phyloP scores from a whole-genome alignment of 495 filamentous ascomycete species.

The Penicillium cosmopolitanum region DNA sequence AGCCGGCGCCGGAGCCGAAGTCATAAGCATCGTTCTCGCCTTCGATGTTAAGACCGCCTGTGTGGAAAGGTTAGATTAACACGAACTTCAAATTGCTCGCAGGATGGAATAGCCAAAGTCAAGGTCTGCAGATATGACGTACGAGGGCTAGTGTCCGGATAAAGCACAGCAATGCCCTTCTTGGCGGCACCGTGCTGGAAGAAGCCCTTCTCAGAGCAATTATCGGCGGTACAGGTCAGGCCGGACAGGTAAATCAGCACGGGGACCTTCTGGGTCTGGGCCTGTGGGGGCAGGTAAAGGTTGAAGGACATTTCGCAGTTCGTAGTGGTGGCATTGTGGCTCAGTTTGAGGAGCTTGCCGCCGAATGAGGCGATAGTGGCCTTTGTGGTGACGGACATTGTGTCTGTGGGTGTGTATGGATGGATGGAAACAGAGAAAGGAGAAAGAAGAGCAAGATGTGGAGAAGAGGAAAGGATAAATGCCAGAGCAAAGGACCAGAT shows the following conservation, averaged over 20 bases:
- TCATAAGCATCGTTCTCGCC: conserved; percentile 87
- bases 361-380: conserved; percentile 91
- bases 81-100: background rate
- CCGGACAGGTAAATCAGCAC: conserved; percentile 95
- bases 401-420: conserved; percentile 8
- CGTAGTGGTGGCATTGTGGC: conserved; percentile 72
- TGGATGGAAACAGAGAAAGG: background rate
- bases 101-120: conserved; percentile 6
- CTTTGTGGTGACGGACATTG: conserved; percentile 82
- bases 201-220: conserved; percentile 93
- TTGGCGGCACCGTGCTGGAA: conserved; percentile 80
- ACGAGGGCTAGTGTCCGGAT: conserved; percentile 94
- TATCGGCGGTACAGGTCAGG: conserved; percentile 93
- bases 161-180: conserved; percentile 83
- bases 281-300: conserved; percentile 67
- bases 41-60: conserved; percentile 70
- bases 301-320: conserved; percentile 71
- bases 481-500: conserved; percentile 2
- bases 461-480: background rate
- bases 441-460: background rate
- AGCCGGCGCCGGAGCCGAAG: conserved; percentile 88
- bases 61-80: background rate
- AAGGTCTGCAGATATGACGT: conserved; percentile 19
- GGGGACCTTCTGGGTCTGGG: conserved; percentile 64
- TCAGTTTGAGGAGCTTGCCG: conserved; percentile 92